These are phyloP conservation scores for Scheffersomyces illinoinensis DNA, from an alignment of 1,139 yeast species.

Conservation along the genomic window DNA sequence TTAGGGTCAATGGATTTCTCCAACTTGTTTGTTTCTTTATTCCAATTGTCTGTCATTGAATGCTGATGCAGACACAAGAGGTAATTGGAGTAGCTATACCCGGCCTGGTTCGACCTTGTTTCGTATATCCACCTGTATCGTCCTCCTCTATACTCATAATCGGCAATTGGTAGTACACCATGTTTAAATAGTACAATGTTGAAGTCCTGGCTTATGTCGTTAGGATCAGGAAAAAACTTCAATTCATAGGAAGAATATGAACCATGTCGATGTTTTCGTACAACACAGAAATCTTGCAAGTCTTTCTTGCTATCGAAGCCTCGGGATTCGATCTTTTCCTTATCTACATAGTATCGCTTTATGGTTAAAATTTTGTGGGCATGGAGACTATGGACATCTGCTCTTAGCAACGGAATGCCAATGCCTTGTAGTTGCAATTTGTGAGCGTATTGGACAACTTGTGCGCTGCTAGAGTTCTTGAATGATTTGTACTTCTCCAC, in stretches of 20 bases:
- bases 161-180: slow-evolving; percentile 6
- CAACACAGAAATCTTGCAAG: slow-evolving; percentile 3
- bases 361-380: slow-evolving; percentile 3
- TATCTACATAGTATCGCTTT: neutral
- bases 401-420: slow-evolving; percentile 8
- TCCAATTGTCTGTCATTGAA: slow-evolving; percentile 10
- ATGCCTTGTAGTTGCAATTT: slow-evolving; percentile 6
- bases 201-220: slow-evolving; percentile 3
- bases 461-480: neutral
- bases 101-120: slow-evolving; percentile 1
- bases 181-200: slow-evolving; percentile 7
- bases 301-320: slow-evolving; percentile 5
- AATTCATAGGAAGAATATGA: slow-evolving; percentile 4
- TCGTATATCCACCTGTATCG: slow-evolving; percentile 9
- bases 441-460: neutral
- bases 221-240: slow-evolving; percentile 2
- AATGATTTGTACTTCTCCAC: slow-evolving; percentile 4
- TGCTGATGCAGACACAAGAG: slow-evolving; percentile 5
- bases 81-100: slow-evolving; percentile 4
- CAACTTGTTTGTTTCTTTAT: slow-evolving; percentile 1
- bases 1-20: neutral
- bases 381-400: slow-evolving; percentile 1
- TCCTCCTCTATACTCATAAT: slow-evolving; percentile 6
- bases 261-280: slow-evolving; percentile 2
- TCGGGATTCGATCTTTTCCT: neutral